Base-by-base conservation (phyloP, 768 basidiomycete genomes). In the Sporobolomyces pararoseus region DNA sequence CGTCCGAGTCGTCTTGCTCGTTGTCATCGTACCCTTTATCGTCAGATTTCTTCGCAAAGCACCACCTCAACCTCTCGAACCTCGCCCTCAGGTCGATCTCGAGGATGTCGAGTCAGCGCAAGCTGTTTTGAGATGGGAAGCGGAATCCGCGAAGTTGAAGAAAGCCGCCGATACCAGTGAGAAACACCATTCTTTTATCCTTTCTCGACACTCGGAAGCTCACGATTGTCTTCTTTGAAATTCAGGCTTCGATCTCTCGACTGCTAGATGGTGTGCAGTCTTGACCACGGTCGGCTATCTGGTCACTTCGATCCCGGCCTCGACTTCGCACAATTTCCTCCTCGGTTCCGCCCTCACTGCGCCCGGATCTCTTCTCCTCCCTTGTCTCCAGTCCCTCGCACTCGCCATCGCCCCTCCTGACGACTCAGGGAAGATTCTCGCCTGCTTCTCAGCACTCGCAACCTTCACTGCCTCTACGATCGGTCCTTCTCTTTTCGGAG, bases 381-480 rank as follows among this genome's bases (percentile, higher is more conserved):
- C 69, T 1, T 50, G 63, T 0, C 63, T 70, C 2, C 63, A 65
- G 19, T 65, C 69, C 9, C 57, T 70, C 63, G 69, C 63, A 2
- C 69, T 70, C 44, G 37, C 69, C 0, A 39, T 65, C 35, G 34
- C 58, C 2, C 42, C 59, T 17, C 63, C 63, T 2, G 69, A 61
- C 6, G 63, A 70, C 59, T 50, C 63, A 5, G 69, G 63, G 32
- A 70, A 70, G n/a, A 59, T 65, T 27, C 63, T 70, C 23, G 69
- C 69, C 9, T 54, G 58, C 35, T 17, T 70, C 7, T 54, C 69
- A 7, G 59, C 69, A 0, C 57, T 70, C 27, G 69, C 69, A 50
- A 70, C 63, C 23, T 47, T 70, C 16, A 65, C 69, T 27, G 5
- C 51, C 1, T n/a, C 63, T 3, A 61, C 59, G 2, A 29, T 70